Percentiles rank a stretch among this genome's conserved stretches.
Conservation (phyloP, 1,139 yeast species). For the Magnusiomyces paraingens region DNA sequence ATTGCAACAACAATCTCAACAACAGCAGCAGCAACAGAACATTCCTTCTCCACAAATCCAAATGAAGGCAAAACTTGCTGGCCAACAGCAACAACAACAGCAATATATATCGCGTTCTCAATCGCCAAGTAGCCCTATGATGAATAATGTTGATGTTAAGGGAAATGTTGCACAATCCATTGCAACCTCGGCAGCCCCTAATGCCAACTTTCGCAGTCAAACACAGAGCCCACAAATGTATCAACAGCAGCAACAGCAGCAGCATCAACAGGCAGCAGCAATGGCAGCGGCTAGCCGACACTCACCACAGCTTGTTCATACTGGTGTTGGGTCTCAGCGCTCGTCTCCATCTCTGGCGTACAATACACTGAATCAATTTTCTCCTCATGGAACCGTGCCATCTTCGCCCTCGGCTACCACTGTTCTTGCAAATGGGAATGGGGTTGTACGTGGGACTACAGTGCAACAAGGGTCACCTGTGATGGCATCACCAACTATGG, state of each 20-base stretch:
- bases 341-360: slow-evolving; percentile 1
- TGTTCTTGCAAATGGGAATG: not conserved
- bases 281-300: not conserved
- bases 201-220: not conserved
- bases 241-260: not conserved
- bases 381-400: not conserved
- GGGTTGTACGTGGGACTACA: too few species aligned
- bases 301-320: slow-evolving; percentile 4
- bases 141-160: not conserved
- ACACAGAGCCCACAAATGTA: not conserved
- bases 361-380: not conserved
- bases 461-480: not conserved
- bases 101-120: slow-evolving; percentile 5
- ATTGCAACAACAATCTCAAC: not conserved
- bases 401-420: not conserved
- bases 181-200: not conserved
- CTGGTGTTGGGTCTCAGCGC: not conserved
- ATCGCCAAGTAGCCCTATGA: slow-evolving; percentile 1
- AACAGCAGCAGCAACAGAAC: not conserved
- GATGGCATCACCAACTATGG: not conserved
- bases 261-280: too few species aligned
- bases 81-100: slow-evolving; percentile 2
- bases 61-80: slow-evolving; percentile 7
- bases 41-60: not conserved
- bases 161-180: not conserved